Evolutionary conservation across 306 rosid genomes (phyloP).

Genomic region (Prunus persica): Prunus_persica_NCBIv2 NC_034010.1:20788001-20788500

Average conservation of each 20-base stretch:
- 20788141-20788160: background rate
- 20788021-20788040: fast-evolving
- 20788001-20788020: no score
- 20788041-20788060: no score
- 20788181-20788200: background rate
- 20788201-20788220: background rate
- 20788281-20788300: background rate
- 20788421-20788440: constrained; percentile 64
- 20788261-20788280: background rate
- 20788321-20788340: constrained; percentile 41
- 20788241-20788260: background rate
- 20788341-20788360: constrained; percentile 63
- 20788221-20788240: background rate
- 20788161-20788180: background rate
- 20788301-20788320: constrained; percentile 12
- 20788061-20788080: no score
- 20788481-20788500: background rate
- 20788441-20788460: background rate
- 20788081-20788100: no score
- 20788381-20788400: constrained; percentile 52
- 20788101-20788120: no score
- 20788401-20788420: constrained; percentile 46
- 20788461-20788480: background rate
- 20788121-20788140: no score
- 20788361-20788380: constrained; percentile 58